phyloP scores from a whole-genome alignment of 345 rosid genomes.

The Orychophragmus violaceus region DNA sequence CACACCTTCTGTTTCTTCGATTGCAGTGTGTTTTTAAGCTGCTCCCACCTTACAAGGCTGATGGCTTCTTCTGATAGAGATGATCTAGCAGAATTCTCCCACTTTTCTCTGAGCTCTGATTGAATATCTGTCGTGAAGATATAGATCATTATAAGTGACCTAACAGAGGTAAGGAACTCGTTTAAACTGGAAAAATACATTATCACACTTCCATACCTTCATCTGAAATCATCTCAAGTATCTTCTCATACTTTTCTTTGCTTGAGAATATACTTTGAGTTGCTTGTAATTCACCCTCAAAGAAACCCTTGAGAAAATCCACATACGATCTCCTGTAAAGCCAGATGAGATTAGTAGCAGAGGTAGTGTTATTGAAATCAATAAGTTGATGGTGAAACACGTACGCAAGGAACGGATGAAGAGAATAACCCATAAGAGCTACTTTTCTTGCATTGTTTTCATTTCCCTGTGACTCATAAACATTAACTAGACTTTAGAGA shows the following conservation, averaged over 20 bases:
- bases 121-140: constrained; percentile 49
- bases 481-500: neutral
- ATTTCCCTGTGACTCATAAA: constrained; percentile 50
- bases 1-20: constrained; percentile 73
- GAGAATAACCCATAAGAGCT: constrained; percentile 55
- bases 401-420: constrained; percentile 91
- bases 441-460: constrained; percentile 74
- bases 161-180: neutral
- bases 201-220: constrained; percentile 41
- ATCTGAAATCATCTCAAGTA: constrained; percentile 82
- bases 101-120: constrained; percentile 73
- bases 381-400: constrained; percentile 25
- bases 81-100: constrained; percentile 58
- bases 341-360: constrained; percentile 9
- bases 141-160: constrained; percentile 15
- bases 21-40: constrained; percentile 59
- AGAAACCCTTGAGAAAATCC: constrained; percentile 62
- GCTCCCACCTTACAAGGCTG: constrained; percentile 70
- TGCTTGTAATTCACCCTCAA: constrained; percentile 64
- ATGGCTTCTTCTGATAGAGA: constrained; percentile 61
- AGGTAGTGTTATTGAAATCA: neutral
- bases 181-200: neutral
- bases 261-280: constrained; percentile 57
- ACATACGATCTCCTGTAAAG: constrained; percentile 74
- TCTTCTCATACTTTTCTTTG: constrained; percentile 80